These are phyloP conservation scores for Diplocarpon rosae DNA, from an alignment of 2,329 filamentous ascomycete species.

Conservation along the genomic window DNA sequence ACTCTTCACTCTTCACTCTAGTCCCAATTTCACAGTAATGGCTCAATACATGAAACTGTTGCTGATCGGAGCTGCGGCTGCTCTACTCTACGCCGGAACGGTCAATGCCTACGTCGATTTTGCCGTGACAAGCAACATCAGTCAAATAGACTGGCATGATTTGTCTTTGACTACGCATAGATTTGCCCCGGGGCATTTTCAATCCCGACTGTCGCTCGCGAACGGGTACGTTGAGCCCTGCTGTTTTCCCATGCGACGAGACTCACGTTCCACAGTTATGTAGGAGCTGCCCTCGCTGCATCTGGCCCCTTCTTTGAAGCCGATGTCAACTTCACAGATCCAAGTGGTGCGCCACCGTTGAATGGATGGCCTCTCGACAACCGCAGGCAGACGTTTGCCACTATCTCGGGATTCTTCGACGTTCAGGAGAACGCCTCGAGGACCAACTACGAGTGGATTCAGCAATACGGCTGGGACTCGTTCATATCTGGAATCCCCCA, in stretches of 20 bases:
- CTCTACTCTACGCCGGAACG: background rate
- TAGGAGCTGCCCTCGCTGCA: constrained; percentile 24
- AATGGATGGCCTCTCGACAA: constrained; percentile 60
- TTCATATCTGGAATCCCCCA: constrained; percentile 63
- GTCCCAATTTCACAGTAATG: no score
- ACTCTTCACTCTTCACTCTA: no score
- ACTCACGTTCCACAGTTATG: constrained; percentile 19
- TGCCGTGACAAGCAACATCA: constrained; percentile 19
- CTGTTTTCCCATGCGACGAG: background rate
- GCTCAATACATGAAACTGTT: no score
- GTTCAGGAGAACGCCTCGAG: constrained; percentile 45
- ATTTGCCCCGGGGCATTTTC: constrained; percentile 24
- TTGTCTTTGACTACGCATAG: constrained; percentile 23
- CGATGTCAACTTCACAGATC: constrained; percentile 25
- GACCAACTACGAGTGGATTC: constrained; percentile 57
- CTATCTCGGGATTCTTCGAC: constrained; percentile 57
- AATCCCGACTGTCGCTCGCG: constrained; percentile 24
- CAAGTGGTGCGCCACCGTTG: constrained; percentile 28
- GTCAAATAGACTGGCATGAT: constrained; percentile 22
- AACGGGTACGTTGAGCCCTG: constrained; percentile 23
- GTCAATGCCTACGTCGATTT: constrained; percentile 21
- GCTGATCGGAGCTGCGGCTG: background rate
- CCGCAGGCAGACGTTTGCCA: constrained; percentile 52
- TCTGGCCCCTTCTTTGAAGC: constrained; percentile 26
- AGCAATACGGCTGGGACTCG: constrained; percentile 58